Evolutionary conservation across 768 basidiomycete genomes (phyloP).

Genomic region (Termitomyces sp.): DNA sequence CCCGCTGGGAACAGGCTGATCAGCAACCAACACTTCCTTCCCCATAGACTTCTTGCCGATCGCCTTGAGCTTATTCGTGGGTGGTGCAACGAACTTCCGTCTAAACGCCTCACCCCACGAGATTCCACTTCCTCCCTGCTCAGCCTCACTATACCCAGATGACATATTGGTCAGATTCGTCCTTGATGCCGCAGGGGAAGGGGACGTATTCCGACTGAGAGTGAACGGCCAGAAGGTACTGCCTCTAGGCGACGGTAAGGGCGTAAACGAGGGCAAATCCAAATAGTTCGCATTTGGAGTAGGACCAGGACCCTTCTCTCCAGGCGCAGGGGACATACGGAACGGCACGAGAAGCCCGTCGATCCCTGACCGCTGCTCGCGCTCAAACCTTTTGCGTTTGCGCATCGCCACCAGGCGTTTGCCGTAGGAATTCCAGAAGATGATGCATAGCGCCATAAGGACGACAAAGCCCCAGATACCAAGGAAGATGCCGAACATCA

Average conservation of each 20-base stretch:
- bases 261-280: constrained; percentile 48
- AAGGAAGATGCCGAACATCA: constrained; percentile 84
- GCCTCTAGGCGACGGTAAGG: constrained; percentile 42
- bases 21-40: constrained; percentile 29
- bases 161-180: constrained; percentile 49
- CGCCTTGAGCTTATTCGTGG: constrained; percentile 41
- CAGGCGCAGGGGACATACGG: constrained; percentile 14
- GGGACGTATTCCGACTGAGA: constrained; percentile 22
- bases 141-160: constrained; percentile 20
- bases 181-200: constrained; percentile 29
- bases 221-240: constrained; percentile 36
- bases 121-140: constrained; percentile 14
- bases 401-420: constrained; percentile 44
- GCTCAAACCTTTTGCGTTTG: constrained; percentile 48
- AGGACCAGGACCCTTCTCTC: constrained; percentile 17
- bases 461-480: constrained; percentile 83
- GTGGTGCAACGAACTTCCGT: constrained; percentile 21
- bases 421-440: constrained; percentile 74
- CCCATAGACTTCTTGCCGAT: constrained; percentile 41
- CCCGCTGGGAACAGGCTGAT: constrained; percentile 22
- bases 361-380: constrained; percentile 49
- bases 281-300: constrained; percentile 15
- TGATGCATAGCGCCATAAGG: constrained; percentile 68
- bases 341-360: constrained; percentile 43
- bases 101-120: constrained; percentile 12